These are phyloP conservation scores for Erysiphe pulchra DNA, from an alignment of 2,329 filamentous ascomycete genomes.

Conservation along the genomic window DNA sequence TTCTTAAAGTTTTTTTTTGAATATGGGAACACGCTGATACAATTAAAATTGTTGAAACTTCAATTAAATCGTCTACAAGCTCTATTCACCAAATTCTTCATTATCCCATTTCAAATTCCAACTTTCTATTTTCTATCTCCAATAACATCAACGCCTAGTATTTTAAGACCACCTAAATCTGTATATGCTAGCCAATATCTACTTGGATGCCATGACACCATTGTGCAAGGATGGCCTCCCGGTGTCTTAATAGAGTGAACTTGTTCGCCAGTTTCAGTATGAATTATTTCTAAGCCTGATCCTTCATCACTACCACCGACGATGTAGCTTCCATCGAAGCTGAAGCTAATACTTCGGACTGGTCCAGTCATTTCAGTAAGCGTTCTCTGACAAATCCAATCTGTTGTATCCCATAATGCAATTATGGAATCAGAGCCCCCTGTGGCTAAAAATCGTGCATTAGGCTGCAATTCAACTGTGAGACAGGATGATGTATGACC, in stretches of 20 bases:
- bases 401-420: conserved; percentile 50
- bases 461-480: conserved; percentile 42
- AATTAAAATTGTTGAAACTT: too few species aligned
- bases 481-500: conserved; percentile 52
- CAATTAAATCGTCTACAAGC: too few species aligned
- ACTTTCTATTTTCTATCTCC: conserved; percentile 9
- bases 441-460: conserved; percentile 44
- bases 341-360: conserved; percentile 46
- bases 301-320: conserved; percentile 52
- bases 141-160: conserved; percentile 20
- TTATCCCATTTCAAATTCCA: background rate
- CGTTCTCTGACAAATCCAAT: conserved; percentile 52
- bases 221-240: conserved; percentile 25
- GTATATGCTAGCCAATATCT: conserved; percentile 51
- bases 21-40: too few species aligned
- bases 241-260: conserved; percentile 46
- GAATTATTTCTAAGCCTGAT: conserved; percentile 39
- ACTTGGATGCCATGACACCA: conserved; percentile 53
- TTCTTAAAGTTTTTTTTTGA: too few species aligned
- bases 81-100: background rate
- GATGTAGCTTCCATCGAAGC: conserved; percentile 52
- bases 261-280: conserved; percentile 48
- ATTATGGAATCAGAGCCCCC: conserved; percentile 54
- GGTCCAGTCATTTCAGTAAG: conserved; percentile 42
- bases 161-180: conserved; percentile 36